A percentile compares a stretch with the other conserved stretches of the same genome.
Conservation (phyloP, 1,284 basidiomycete genomes). For the Austroboletus rostrupii region DNA sequence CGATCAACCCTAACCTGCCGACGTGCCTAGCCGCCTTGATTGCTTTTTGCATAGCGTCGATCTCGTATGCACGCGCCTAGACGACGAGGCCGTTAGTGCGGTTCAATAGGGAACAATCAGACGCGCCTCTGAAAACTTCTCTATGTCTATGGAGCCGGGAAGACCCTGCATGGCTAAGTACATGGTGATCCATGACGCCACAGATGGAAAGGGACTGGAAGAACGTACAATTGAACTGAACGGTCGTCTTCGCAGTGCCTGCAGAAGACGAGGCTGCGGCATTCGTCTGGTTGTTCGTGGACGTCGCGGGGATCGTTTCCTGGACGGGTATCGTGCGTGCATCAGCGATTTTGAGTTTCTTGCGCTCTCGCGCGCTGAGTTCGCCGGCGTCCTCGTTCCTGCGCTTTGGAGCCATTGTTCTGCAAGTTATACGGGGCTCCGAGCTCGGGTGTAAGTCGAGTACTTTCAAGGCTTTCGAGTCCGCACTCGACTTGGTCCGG, state of each 20-base stretch:
- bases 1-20: not conserved
- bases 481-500: constrained; percentile 9
- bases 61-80: constrained; percentile 83
- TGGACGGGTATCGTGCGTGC: constrained; percentile 72
- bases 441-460: too few relatives aligned
- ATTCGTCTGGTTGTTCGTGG: constrained; percentile 12
- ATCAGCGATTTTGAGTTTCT: constrained; percentile 59
- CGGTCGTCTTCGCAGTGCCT: constrained; percentile 37
- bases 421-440: too few relatives aligned
- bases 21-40: constrained; percentile 75
- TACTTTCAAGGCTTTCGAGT: too few relatives aligned
- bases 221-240: constrained; percentile 39
- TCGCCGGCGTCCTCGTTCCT: constrained; percentile 38
- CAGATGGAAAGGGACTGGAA: not conserved
- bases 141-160: constrained; percentile 77
- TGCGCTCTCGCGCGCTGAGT: constrained; percentile 51
- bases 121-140: constrained; percentile 78
- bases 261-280: constrained; percentile 25
- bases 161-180: constrained; percentile 53
- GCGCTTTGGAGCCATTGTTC: constrained; percentile 52
- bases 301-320: constrained; percentile 19
- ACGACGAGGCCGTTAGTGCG: not conserved
- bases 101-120: not conserved
- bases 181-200: not conserved
- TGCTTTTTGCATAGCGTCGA: constrained; percentile 80